A percentile compares a stretch with the other conserved stretches of the same genome.
Conservation (phyloP, 306 rosid species). For the Cicer judaicum region DNA sequence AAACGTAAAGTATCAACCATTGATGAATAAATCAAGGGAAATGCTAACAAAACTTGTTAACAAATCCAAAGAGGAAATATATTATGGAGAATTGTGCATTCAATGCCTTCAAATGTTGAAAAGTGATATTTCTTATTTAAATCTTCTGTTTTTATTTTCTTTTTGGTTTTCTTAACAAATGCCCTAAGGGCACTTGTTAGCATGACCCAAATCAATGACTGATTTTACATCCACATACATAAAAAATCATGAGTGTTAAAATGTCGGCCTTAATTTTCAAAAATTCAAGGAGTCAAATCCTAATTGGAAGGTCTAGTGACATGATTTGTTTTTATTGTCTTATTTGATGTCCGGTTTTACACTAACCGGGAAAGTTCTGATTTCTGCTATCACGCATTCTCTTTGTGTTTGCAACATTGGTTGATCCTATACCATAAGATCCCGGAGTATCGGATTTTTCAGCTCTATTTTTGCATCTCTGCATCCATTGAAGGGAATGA, state of each 20-base stretch:
- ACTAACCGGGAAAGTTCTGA: conserved; percentile 78
- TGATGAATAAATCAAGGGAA: neutral
- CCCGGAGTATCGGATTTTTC: conserved; percentile 57
- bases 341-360: conserved; percentile 26
- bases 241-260: neutral
- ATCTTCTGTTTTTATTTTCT: too few relatives aligned
- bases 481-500: conserved; percentile 49
- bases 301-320: conserved; percentile 7
- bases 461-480: conserved; percentile 61
- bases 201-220: neutral
- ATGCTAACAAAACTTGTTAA: too few relatives aligned
- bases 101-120: too few relatives aligned
- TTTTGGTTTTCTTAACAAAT: too few relatives aligned
- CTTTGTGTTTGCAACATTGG: conserved; percentile 58
- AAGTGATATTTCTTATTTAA: too few relatives aligned
- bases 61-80: too few relatives aligned
- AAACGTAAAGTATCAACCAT: neutral
- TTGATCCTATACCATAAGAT: conserved; percentile 53
- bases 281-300: neutral
- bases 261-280: neutral
- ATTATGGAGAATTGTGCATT: too few relatives aligned
- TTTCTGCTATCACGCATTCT: conserved; percentile 64
- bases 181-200: too few relatives aligned
- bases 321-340: neutral
- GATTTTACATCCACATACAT: neutral